Evolutionary conservation across 805 yeast genomes (phyloP).

Genomic region (Sugiyamaella americana): DNA sequence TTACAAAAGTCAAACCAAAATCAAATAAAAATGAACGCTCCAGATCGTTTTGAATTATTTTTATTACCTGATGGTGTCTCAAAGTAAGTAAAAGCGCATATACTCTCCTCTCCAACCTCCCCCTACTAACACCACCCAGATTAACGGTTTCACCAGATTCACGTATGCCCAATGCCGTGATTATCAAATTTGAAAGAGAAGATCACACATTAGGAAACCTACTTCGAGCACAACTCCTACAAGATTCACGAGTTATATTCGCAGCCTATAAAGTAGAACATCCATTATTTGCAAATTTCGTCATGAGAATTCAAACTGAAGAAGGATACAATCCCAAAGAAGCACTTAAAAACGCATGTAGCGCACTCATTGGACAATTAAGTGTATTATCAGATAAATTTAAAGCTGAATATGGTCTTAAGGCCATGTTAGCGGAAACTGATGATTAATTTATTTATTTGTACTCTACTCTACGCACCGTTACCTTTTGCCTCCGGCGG

Average conservation of each 20-base stretch:
- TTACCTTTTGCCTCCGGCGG: background rate
- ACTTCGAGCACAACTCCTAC: slow-evolving; percentile 75
- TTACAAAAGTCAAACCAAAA: no score
- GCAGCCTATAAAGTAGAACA: slow-evolving; percentile 98
- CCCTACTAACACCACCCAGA: slow-evolving; percentile 31
- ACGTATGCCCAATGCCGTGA: slow-evolving; percentile 90
- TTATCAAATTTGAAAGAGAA: slow-evolving; percentile 90
- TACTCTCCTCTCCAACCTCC: background rate
- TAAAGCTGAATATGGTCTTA: slow-evolving; percentile 88
- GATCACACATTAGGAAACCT: slow-evolving; percentile 95
- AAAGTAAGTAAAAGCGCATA: slow-evolving; percentile 47
- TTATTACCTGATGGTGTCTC: slow-evolving; percentile 96
- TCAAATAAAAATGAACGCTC: slow-evolving; percentile 93
- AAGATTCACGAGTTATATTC: slow-evolving; percentile 83
- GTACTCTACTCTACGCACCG: background rate
- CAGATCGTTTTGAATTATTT: slow-evolving; percentile 96
- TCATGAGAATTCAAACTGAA: slow-evolving; percentile 91
- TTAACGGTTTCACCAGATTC: slow-evolving; percentile 87
- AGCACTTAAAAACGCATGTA: slow-evolving; percentile 87
- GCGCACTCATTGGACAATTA: slow-evolving; percentile 71
- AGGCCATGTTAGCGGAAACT: slow-evolving; percentile 43
- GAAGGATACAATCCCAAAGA: slow-evolving; percentile 90
- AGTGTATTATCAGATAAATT: slow-evolving; percentile 70
- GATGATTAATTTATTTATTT: slow-evolving; percentile 16
- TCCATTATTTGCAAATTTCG: slow-evolving; percentile 92